phyloP scores from a whole-genome alignment of 2,329 filamentous ascomycete species.

The Ophiostoma quercus region DNA sequence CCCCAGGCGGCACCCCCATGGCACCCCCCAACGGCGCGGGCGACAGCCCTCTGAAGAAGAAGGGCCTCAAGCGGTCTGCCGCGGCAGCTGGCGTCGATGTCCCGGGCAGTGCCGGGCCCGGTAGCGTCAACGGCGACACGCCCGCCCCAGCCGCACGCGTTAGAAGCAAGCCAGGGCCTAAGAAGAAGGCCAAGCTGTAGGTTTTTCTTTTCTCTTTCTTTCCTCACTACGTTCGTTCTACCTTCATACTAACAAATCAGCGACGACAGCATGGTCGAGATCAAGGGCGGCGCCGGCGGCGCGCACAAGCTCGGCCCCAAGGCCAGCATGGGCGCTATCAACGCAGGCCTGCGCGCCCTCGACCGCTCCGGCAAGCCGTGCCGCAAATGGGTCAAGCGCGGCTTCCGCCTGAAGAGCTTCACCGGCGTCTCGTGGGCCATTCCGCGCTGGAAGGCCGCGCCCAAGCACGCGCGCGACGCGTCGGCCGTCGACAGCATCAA shows the following conservation, averaged over 20 bases:
- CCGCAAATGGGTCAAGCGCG: slow-evolving; percentile 81
- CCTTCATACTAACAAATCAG: slow-evolving; percentile 35
- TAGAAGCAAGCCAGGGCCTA: slow-evolving; percentile 84
- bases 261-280: slow-evolving; percentile 59
- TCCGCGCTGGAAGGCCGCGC: slow-evolving; percentile 72
- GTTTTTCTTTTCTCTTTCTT: slow-evolving; percentile 33
- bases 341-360: slow-evolving; percentile 87
- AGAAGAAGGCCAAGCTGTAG: slow-evolving; percentile 93
- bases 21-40: slow-evolving; percentile 44
- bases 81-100: slow-evolving; percentile 53
- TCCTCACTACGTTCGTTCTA: too few relatives aligned
- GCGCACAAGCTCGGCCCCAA: slow-evolving; percentile 88
- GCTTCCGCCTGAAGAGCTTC: slow-evolving; percentile 84
- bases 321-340: slow-evolving; percentile 95
- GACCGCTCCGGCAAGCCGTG: slow-evolving; percentile 89
- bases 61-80: slow-evolving; percentile 66
- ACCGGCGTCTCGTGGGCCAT: slow-evolving; percentile 81
- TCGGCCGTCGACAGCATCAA: slow-evolving; percentile 50
- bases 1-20: slow-evolving; percentile 52
- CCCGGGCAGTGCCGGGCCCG: slow-evolving; percentile 30
- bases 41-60: slow-evolving; percentile 61
- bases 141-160: slow-evolving; percentile 49
- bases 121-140: slow-evolving; percentile 49
- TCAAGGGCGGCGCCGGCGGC: slow-evolving; percentile 46
- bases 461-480: slow-evolving; percentile 44